Evolutionary conservation across 352 stramenopile species (phyloP).

Genomic region (Pythium pectinolyticum): DNA sequence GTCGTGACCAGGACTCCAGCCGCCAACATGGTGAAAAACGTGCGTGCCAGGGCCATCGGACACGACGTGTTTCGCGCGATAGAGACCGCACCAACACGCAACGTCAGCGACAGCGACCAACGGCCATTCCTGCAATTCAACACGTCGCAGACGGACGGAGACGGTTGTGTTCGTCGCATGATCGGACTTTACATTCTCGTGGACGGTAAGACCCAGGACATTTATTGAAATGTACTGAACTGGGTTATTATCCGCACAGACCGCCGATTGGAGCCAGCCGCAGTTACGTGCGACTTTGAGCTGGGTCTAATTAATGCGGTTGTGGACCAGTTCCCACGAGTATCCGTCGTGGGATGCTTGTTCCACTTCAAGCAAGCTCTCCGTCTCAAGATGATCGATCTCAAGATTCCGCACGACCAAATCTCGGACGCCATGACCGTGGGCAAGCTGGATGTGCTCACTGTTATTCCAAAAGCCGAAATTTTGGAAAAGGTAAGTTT

Average conservation of each 20-base stretch:
- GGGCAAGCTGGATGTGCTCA: slow-evolving; percentile 3
- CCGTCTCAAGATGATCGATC: neutral
- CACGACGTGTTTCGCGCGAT: neutral
- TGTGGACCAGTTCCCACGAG: neutral
- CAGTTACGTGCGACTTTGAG: slow-evolving; percentile 15
- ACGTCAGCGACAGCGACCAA: neutral
- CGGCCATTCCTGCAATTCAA: neutral
- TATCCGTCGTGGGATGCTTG: neutral
- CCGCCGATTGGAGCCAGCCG: slow-evolving; percentile 3
- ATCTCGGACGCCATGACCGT: neutral
- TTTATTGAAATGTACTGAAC: slow-evolving; percentile 18
- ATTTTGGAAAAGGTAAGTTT: neutral
- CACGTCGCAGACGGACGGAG: neutral
- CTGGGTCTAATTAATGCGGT: neutral
- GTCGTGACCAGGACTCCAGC: neutral
- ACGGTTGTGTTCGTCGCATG: neutral
- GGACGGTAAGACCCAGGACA: slow-evolving; percentile 11
- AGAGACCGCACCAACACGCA: neutral
- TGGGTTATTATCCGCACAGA: slow-evolving; percentile 5
- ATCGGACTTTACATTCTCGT: slow-evolving; percentile 13
- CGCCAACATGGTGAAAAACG: neutral
- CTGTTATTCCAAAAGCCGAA: neutral
- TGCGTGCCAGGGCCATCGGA: neutral
- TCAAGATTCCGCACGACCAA: neutral
- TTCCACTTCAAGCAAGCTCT: slow-evolving; percentile 13